Conservation (phyloP, 2,329 filamentous ascomycete genomes). For the Aureobasidium sp. region DNA sequence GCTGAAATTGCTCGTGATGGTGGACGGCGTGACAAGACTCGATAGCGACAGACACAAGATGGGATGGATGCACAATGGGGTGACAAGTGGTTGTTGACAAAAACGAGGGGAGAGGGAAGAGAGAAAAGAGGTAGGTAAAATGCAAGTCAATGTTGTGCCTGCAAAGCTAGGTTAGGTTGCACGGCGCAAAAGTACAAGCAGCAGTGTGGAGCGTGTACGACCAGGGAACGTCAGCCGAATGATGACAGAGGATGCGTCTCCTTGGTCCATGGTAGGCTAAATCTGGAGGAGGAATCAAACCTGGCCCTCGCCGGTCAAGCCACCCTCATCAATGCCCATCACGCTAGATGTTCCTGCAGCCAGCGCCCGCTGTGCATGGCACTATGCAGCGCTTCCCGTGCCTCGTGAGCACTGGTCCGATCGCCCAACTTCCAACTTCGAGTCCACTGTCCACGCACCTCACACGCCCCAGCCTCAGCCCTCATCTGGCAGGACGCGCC, state of each 20-base stretch:
- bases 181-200: slow-evolving; percentile 5
- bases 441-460: neutral
- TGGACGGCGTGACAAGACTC: slow-evolving; percentile 2
- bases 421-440: neutral
- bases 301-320: slow-evolving; percentile 5
- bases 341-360: slow-evolving; percentile 10
- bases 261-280: neutral
- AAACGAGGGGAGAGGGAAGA: neutral
- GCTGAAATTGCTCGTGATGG: neutral
- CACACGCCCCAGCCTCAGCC: neutral
- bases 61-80: neutral
- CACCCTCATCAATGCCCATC: slow-evolving; percentile 10
- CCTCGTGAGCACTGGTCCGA: slow-evolving; percentile 1
- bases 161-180: slow-evolving; percentile 9
- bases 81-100: neutral
- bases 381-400: neutral
- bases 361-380: slow-evolving; percentile 1
- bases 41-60: slow-evolving; percentile 4
- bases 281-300: slow-evolving; percentile 6
- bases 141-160: slow-evolving; percentile 7
- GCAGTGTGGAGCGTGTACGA: slow-evolving; percentile 9
- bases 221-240: slow-evolving; percentile 8
- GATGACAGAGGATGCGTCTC: neutral
- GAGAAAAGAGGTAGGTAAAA: neutral
- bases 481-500: neutral